Evolutionary conservation across 257 asterid species (phyloP).

Genomic region (Agastache rugosa): DNA sequence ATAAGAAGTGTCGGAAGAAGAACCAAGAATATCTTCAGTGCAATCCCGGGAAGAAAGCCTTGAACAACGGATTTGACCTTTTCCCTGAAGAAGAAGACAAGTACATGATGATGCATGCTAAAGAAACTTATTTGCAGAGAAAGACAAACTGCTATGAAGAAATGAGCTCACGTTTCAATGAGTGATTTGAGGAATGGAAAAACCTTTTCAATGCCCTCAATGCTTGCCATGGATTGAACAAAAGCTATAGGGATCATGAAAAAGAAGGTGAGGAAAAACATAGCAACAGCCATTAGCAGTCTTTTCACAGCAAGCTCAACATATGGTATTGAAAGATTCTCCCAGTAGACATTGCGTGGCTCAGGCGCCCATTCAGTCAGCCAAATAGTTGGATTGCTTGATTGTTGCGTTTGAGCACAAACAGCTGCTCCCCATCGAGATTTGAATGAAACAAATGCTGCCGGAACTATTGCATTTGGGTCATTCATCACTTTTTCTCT

Average conservation of each 20-base stretch:
- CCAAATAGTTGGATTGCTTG: slow-evolving; percentile 92
- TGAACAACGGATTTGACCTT: slow-evolving; percentile 71
- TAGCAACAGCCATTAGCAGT: slow-evolving; percentile 68
- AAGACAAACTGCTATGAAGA: slow-evolving; percentile 1
- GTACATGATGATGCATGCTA: slow-evolving; percentile 7
- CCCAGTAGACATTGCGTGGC: slow-evolving; percentile 93
- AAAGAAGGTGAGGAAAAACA: slow-evolving; percentile 87
- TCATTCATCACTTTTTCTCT: slow-evolving; percentile 78
- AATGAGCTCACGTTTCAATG: slow-evolving; percentile 63
- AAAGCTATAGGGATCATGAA: slow-evolving; percentile 93
- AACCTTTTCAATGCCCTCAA: slow-evolving; percentile 81
- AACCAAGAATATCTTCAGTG: slow-evolving; percentile 76
- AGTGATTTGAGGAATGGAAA: slow-evolving; percentile 79
- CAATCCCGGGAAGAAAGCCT: slow-evolving; percentile 98
- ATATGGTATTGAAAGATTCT: slow-evolving; percentile 87
- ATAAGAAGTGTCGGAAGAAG: slow-evolving; percentile 79
- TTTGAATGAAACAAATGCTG: slow-evolving; percentile 91
- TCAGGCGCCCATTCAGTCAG: slow-evolving; percentile 98
- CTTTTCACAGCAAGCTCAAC: slow-evolving; percentile 75
- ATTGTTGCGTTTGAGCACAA: slow-evolving; percentile 92
- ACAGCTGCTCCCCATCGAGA: slow-evolving; percentile 98
- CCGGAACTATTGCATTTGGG: slow-evolving; percentile 81
- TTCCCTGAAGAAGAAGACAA: slow-evolving; percentile 53
- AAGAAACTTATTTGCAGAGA: neutral
- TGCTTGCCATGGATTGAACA: slow-evolving; percentile 87